Evolutionary conservation across 495 filamentous ascomycete species (phyloP).

Genomic region (Sphaerosporella brunnea): DNA sequence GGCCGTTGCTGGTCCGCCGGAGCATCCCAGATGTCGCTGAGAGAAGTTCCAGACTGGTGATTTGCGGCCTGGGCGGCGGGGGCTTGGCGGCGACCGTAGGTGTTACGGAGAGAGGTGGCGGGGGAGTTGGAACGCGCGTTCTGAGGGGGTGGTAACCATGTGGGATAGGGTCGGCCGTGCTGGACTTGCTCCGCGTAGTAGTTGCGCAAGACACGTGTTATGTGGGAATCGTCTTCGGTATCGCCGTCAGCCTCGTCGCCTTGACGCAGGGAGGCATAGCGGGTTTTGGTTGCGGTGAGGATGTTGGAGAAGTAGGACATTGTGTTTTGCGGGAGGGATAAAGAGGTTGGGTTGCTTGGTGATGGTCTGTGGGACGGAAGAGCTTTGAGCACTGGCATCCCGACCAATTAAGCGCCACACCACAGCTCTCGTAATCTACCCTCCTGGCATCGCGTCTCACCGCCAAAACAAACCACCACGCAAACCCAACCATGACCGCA

Average conservation of each 20-base stretch:
- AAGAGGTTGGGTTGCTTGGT: too few species aligned
- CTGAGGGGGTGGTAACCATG: constrained; percentile 56
- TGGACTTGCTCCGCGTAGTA: constrained; percentile 78
- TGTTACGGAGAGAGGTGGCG: constrained; percentile 32
- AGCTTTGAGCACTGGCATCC: too few species aligned
- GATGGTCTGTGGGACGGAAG: too few species aligned
- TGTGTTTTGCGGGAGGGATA: too few species aligned
- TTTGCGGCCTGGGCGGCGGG: constrained; percentile 26
- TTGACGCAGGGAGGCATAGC: constrained; percentile 21
- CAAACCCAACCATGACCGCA: too few species aligned
- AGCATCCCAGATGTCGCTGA: constrained; percentile 77
- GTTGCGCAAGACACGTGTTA: constrained; percentile 82
- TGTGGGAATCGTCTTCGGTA: constrained; percentile 85
- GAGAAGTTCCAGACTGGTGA: constrained; percentile 32
- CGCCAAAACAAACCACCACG: too few species aligned
- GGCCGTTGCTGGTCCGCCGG: constrained; percentile 32
- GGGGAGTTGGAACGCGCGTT: constrained; percentile 33
- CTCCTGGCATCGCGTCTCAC: too few species aligned
- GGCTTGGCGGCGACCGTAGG: constrained; percentile 31
- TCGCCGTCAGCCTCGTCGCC: constrained; percentile 61
- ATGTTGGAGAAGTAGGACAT: constrained; percentile 19
- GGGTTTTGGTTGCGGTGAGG: constrained; percentile 25
- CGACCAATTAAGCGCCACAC: too few species aligned
- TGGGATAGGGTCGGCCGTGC: constrained; percentile 57
- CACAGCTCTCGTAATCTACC: too few species aligned